phyloP scores from a whole-genome alignment of 164 flowering plant genomes.

The Protea cynaroides region DNA sequence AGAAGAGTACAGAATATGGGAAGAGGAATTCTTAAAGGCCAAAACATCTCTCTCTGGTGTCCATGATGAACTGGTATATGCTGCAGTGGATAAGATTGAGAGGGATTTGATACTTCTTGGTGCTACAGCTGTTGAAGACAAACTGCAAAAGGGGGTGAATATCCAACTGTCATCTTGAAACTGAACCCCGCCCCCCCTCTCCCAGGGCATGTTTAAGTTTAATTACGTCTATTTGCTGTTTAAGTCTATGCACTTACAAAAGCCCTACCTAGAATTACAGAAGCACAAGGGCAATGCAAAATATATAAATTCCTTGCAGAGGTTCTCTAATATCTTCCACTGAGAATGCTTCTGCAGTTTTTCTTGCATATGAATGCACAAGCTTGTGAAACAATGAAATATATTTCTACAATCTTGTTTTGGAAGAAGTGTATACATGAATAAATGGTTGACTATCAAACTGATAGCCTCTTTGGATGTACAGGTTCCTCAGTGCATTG shows the following conservation, averaged over 20 bases:
- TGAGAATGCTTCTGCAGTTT: too few species aligned
- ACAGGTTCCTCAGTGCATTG: conserved; percentile 74
- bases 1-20: conserved; percentile 53
- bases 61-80: conserved; percentile 52
- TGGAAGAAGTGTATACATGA: neutral
- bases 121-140: conserved; percentile 77
- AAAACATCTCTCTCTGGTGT: conserved; percentile 58
- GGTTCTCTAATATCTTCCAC: too few species aligned
- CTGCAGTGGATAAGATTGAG: conserved; percentile 66
- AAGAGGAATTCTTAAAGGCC: conserved; percentile 54
- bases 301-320: too few species aligned
- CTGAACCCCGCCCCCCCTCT: too few species aligned
- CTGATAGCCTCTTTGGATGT: conserved; percentile 4
- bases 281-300: too few species aligned
- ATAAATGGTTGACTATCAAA: neutral
- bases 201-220: too few species aligned
- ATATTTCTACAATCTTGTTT: neutral
- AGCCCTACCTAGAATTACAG: too few species aligned
- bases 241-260: too few species aligned
- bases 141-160: conserved; percentile 67
- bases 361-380: neutral
- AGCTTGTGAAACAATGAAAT: neutral
- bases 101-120: conserved; percentile 66
- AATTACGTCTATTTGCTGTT: too few species aligned
- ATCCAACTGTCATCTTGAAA: neutral